Evolutionary conservation across 208 protist species (phyloP), one percentile per base, ranked within the genome.

Genomic region (Angomonas ambiguus): DNA sequence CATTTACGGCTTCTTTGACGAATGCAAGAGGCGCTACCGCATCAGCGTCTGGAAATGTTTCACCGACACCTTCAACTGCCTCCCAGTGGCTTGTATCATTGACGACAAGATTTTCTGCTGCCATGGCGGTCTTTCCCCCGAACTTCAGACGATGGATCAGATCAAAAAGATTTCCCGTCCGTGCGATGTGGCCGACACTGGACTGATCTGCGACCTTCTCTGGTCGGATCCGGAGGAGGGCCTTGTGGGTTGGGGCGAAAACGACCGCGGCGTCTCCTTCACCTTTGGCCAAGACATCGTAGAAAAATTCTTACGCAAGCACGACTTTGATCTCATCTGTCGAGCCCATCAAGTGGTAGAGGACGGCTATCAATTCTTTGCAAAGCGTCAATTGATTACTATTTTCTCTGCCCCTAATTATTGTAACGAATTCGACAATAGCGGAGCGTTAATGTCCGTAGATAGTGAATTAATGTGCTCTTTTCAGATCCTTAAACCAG

Each of bases 321-420:
- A 99, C 63, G 97, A 99, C 67, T 78, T 99, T 18, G 98, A 99
- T 63, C 82, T 99, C 6, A 96, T 99, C 67, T 99, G 97, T 75
- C 85, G 95, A 16, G 92, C 93, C 1, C 97, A 98, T 67, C 94
- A 98, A 69, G 77, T 97, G 13, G 91, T 94, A 0, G 77, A 94
- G 38, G 93, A 97, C 45, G 97, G 97, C 0, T 96, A 94, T 62
- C 55, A 64, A 16, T 93, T 85, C 63, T 79, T 70, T 34, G 87
- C 92, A 18, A 69, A 74, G 25, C 83, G 85, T 1, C 67, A 62
- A 22, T 58, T 85, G 6, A 49, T 94, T 25, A 96, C 87, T 1
- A 72, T 94, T 11, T 95, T 95, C 63, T 92, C 85, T 2, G 90
- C 90, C 1, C 85, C 90, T 1, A 95, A 95, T 61, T 95, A 95